Conservation (phyloP, 1,284 basidiomycete species). For the Ustilago xerochloae region DNA sequence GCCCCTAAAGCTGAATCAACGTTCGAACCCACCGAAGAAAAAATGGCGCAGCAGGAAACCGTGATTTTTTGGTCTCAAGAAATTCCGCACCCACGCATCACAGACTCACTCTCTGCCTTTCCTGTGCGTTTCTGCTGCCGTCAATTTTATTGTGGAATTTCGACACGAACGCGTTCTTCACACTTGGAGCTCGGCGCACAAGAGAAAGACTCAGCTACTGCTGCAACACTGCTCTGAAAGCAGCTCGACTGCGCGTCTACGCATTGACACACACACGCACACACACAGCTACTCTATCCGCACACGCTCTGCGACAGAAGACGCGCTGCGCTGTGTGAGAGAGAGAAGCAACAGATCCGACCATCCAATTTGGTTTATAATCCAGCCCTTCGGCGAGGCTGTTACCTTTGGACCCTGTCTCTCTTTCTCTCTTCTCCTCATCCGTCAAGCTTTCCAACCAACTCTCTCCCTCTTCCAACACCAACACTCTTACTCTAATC, state of each 20-base stretch:
- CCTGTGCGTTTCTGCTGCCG: not conserved
- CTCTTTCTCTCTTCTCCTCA: slow-evolving; percentile 26
- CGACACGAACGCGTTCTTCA: not conserved
- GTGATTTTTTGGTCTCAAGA: slow-evolving; percentile 2
- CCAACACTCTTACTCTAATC: slow-evolving; percentile 23
- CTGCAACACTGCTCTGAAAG: not conserved
- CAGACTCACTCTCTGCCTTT: not conserved
- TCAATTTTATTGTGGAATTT: no score
- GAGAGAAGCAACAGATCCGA: not conserved
- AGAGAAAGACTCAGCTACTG: not conserved
- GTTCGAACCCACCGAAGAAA: not conserved
- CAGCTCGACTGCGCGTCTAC: slow-evolving; percentile 3
- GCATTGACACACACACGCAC: slow-evolving; percentile 4
- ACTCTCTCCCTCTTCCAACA: slow-evolving; percentile 16
- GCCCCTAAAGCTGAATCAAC: slow-evolving; percentile 6
- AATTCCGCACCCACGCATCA: slow-evolving; percentile 9
- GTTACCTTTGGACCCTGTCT: slow-evolving; percentile 21
- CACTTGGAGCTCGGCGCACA: no score
- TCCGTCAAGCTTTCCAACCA: slow-evolving; percentile 38
- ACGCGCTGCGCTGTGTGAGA: not conserved
- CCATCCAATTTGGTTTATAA: slow-evolving; percentile 36
- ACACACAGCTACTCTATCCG: no score
- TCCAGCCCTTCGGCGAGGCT: slow-evolving; percentile 19
- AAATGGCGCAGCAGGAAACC: not conserved
- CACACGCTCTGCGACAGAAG: no score